These are phyloP conservation scores for Cladosporium sp. DNA, from an alignment of 2,329 filamentous ascomycete species.

Conservation along the genomic window DNA sequence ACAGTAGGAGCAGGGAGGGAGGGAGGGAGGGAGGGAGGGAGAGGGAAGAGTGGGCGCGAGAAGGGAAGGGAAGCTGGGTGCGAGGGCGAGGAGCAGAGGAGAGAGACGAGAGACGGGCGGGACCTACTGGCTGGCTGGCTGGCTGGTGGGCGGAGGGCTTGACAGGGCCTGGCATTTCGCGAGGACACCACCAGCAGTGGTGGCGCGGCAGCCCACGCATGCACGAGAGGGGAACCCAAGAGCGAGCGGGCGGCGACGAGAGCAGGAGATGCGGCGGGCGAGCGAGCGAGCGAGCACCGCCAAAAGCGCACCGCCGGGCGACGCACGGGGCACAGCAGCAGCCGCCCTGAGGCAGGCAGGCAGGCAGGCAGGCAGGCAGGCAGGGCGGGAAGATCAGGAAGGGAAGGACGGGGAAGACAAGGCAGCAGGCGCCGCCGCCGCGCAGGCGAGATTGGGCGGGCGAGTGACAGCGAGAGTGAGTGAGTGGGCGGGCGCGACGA, in stretches of 20 bases:
- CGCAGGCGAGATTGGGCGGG: background rate
- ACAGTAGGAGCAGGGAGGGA: conserved; percentile 13
- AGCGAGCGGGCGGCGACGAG: background rate
- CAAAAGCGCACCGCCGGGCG: too few relatives aligned
- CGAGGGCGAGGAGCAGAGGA: conserved; percentile 4
- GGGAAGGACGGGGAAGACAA: background rate
- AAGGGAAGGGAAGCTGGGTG: background rate
- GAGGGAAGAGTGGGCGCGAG: background rate
- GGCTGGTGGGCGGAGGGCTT: conserved; percentile 3
- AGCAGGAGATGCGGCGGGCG: background rate
- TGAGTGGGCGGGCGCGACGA: background rate
- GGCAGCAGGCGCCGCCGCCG: background rate
- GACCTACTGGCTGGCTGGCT: conserved; percentile 15
- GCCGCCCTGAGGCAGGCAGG: background rate
- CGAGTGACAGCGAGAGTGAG: background rate
- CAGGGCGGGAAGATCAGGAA: background rate
- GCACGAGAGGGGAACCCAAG: background rate
- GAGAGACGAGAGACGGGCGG: background rate
- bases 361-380: too few relatives aligned
- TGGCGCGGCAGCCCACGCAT: conserved; percentile 1
- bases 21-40: conserved; percentile 10
- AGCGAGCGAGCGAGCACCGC: too few relatives aligned
- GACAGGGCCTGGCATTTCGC: background rate
- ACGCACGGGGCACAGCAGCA: background rate
- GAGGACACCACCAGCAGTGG: background rate